Conservation (phyloP, 2,329 filamentous ascomycete species). For the Botryotinia globosa region DNA sequence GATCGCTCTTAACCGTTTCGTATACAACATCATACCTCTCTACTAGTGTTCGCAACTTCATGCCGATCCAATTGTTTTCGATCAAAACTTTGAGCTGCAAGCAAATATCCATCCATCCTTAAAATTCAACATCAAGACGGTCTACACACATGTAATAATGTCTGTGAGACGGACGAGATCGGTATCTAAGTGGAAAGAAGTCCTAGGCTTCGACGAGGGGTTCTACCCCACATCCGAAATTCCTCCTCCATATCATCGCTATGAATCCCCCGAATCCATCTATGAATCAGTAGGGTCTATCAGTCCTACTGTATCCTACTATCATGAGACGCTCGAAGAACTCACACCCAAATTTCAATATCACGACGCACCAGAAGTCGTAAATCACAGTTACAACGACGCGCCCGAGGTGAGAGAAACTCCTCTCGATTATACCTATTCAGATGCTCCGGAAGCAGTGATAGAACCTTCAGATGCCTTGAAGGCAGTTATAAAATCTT, state of each 20-base stretch:
- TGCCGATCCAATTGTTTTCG: constrained; percentile 8
- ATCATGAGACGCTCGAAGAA: constrained; percentile 20
- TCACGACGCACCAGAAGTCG: constrained; percentile 16
- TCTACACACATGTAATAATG: constrained; percentile 15
- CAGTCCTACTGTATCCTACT: constrained; percentile 21
- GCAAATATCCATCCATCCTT: background rate
- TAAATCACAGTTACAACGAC: constrained; percentile 10
- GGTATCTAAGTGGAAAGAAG: constrained; percentile 35
- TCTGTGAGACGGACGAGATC: constrained; percentile 29
- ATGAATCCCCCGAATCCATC: constrained; percentile 19
- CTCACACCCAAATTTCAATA: constrained; percentile 20
- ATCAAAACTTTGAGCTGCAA: background rate
- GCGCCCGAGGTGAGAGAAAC: constrained; percentile 12
- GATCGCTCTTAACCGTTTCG: background rate
- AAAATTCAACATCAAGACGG: background rate
- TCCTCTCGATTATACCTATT: constrained; percentile 20
- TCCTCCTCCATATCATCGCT: constrained; percentile 21
- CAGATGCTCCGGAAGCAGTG: constrained; percentile 17
- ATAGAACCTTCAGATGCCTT: background rate
- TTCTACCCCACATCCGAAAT: constrained; percentile 18
- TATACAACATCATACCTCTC: constrained; percentile 12
- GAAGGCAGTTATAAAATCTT: background rate
- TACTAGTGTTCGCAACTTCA: constrained; percentile 4
- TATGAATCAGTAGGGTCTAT: constrained; percentile 19
- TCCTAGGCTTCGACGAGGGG: constrained; percentile 35